A percentile compares a stretch with the other conserved stretches of the same genome.
Conservation (phyloP, 1,284 basidiomycete genomes). For the Wolfiporia cocos region DNA sequence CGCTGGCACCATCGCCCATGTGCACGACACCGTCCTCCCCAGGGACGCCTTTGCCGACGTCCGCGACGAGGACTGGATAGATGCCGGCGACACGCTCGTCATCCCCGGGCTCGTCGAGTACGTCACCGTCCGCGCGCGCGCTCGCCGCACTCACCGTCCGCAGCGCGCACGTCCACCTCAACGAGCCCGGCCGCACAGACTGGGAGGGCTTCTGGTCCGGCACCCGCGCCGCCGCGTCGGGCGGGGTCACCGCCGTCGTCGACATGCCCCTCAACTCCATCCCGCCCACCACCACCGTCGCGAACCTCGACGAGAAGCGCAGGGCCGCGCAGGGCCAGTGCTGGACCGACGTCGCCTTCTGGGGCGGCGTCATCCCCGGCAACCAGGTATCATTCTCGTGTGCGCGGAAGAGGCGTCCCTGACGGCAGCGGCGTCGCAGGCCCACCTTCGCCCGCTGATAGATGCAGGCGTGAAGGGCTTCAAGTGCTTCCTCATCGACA, state of each 20-base stretch:
- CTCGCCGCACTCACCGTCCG: neutral
- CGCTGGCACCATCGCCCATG: conserved; percentile 63
- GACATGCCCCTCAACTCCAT: conserved; percentile 97
- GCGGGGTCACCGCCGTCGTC: conserved; percentile 87
- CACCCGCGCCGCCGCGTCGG: conserved; percentile 81
- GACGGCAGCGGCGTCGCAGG: conserved; percentile 31
- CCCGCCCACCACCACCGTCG: conserved; percentile 85
- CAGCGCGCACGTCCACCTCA: conserved; percentile 89
- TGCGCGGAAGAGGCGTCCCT: conserved; percentile 1
- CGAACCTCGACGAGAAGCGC: conserved; percentile 67
- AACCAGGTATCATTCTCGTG: conserved; percentile 52
- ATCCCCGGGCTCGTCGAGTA: conserved; percentile 86
- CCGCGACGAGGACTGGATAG: conserved; percentile 43
- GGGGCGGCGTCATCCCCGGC: conserved; percentile 90
- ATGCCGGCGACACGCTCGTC: conserved; percentile 59
- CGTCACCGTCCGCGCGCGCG: conserved; percentile 22
- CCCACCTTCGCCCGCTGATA: conserved; percentile 62
- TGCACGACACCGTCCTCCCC: conserved; percentile 32
- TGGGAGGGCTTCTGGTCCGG: conserved; percentile 96
- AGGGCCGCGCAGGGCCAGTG: conserved; percentile 68
- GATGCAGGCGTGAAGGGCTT: conserved; percentile 84
- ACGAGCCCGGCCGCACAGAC: conserved; percentile 86
- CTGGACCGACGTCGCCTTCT: conserved; percentile 86
- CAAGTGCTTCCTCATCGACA: conserved; percentile 93
- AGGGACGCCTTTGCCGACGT: conserved; percentile 30